phyloP scores from a whole-genome alignment of 192 early-diverging fungal genomes.

The Mortierella claussenii region DNA sequence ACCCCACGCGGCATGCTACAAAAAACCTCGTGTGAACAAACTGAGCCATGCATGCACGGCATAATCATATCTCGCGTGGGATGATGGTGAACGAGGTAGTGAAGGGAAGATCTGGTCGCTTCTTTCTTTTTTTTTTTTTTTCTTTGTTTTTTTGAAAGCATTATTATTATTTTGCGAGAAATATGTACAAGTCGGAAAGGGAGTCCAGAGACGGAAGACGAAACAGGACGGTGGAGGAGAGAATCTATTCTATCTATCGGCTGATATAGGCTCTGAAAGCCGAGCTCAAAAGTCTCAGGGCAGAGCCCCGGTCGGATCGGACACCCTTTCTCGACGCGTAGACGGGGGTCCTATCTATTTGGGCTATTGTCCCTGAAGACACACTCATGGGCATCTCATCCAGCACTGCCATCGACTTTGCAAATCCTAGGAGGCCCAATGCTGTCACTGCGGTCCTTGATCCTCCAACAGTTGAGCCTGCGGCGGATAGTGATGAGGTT shows the following conservation, averaged over 20 bases:
- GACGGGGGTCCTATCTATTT: slow-evolving; percentile 19
- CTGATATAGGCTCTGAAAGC: background rate
- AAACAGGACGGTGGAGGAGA: too few relatives aligned
- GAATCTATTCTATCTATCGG: background rate
- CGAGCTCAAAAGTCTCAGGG: slow-evolving; percentile 13
- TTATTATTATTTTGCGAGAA: too few relatives aligned
- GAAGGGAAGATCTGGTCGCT: background rate
- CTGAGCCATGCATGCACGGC: too few relatives aligned
- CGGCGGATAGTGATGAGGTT: too few relatives aligned
- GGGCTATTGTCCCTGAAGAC: slow-evolving; percentile 4
- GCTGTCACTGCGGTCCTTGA: background rate
- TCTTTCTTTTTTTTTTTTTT: background rate
- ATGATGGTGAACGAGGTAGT: too few relatives aligned
- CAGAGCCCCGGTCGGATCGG: slow-evolving; percentile 29
- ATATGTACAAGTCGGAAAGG: too few relatives aligned
- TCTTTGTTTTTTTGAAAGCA: background rate
- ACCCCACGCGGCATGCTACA: too few relatives aligned
- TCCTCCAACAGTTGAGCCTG: too few relatives aligned
- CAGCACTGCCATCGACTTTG: slow-evolving; percentile 1
- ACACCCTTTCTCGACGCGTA: slow-evolving; percentile 26
- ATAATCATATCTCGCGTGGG: too few relatives aligned
- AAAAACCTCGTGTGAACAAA: too few relatives aligned
- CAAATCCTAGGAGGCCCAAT: background rate
- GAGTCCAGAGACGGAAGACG: too few relatives aligned
- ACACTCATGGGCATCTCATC: slow-evolving; percentile 4